These are phyloP conservation scores for Podaxis sp. DNA, from an alignment of 768 basidiomycete genomes.

Conservation along the genomic window DNA sequence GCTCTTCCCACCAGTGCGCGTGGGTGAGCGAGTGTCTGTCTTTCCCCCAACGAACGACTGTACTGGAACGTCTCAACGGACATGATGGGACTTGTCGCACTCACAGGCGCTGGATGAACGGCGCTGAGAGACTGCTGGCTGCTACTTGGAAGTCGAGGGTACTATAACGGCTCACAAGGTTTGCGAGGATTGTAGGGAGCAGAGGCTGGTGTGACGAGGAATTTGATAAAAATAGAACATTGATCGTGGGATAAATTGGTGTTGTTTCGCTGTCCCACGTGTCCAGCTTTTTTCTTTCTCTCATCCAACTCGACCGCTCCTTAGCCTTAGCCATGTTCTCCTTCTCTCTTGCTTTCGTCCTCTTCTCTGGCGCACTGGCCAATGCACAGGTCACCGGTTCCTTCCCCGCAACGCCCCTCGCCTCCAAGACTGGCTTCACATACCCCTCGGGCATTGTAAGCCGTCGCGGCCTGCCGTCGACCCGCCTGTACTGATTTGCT, in stretches of 20 bases:
- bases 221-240: background rate
- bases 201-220: too few species aligned
- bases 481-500: background rate
- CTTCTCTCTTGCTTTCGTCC: conserved; percentile 17
- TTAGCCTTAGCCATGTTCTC: conserved; percentile 6
- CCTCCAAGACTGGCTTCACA: conserved; percentile 30
- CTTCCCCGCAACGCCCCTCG: conserved; percentile 37
- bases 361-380: conserved; percentile 13
- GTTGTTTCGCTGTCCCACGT: background rate
- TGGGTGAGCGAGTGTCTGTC: too few species aligned
- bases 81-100: too few species aligned
- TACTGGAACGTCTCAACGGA: too few species aligned
- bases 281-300: conserved; percentile 1
- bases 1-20: too few species aligned
- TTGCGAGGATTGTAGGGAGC: too few species aligned
- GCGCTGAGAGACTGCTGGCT: too few species aligned
- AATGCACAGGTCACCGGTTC: conserved; percentile 25
- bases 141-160: too few species aligned
- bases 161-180: too few species aligned
- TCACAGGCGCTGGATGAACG: too few species aligned
- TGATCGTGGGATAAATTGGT: background rate
- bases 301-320: background rate
- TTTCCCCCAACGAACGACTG: too few species aligned
- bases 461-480: conserved; percentile 2
- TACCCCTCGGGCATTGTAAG: conserved; percentile 39